These are phyloP conservation scores for Acacia concinna DNA, from an alignment of 331 rosid genomes.

Conservation along the genomic window DNA sequence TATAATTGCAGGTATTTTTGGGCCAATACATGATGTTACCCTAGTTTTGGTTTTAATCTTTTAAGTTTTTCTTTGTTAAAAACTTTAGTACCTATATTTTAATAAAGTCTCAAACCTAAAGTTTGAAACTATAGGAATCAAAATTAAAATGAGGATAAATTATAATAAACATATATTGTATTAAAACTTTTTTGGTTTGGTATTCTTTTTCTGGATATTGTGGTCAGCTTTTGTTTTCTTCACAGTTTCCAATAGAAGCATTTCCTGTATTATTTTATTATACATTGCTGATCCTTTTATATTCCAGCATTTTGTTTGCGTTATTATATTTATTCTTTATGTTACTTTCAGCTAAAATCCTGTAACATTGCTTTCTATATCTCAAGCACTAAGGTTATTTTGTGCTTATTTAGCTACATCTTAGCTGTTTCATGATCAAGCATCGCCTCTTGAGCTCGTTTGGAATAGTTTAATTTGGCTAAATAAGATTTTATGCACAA, in stretches of 20 bases:
- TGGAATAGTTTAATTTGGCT: too few species aligned
- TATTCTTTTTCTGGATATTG: neutral
- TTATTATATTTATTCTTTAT: neutral
- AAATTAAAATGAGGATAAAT: too few species aligned
- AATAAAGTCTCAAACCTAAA: too few species aligned
- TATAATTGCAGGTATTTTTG: neutral
- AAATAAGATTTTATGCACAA: too few species aligned
- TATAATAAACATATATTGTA: too few species aligned
- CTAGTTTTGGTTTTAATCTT: too few species aligned
- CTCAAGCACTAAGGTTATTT: neutral
- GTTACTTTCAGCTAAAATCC: neutral
- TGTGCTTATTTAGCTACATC: neutral
- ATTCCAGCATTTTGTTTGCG: neutral
- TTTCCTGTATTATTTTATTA: neutral
- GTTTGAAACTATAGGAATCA: too few species aligned
- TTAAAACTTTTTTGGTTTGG: neutral
- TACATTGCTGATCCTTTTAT: neutral
- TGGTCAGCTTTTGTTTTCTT: neutral
- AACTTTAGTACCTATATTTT: too few species aligned
- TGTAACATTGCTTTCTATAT: neutral
- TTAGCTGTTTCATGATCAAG: neutral
- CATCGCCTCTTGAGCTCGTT: neutral
- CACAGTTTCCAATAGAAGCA: neutral
- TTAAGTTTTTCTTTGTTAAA: too few species aligned
- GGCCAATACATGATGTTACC: too few species aligned